Base-by-base conservation (phyloP, 306 rosid species). In the Carpinus viminea region DNA sequence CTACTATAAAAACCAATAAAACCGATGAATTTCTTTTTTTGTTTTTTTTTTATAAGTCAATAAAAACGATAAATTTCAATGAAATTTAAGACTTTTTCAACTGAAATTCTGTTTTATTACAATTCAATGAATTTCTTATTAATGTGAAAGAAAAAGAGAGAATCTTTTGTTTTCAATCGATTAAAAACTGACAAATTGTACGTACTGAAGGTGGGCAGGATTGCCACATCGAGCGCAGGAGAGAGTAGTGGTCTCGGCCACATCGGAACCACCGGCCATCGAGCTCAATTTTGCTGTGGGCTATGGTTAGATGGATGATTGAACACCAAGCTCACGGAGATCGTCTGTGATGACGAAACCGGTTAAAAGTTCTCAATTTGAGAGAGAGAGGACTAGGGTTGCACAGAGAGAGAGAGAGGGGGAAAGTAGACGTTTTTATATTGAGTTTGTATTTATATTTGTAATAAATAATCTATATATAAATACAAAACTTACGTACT, bases 171-270 rank as follows among this genome's bases (percentile, higher is more conserved):
- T 31, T n/a, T 13, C 9, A 48, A 38, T 13, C 12, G 55, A 9
- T 21, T 60, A n/a, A 57, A 13, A 0, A 41, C 4, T 24, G 52
- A 12, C 7, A 43, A 18, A 34, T 20, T 18, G 12, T n/a, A 72
- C 89, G 24, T 86, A 95, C 98, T 91, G 97, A 74, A 95, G 97
- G 69, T 82, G 82, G 73, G 99, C 95, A 72, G 97, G 96, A 50
- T 93, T 90, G 78, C 84, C 86, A 74, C 99, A 95, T 57, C 79
- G 87, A 72, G 73, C 90, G 78, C 98, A 95, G 17, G 91, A 87
- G 45, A 91, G 86, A 21, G 81, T 6, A 71, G 81, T 72, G 1
- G 77, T 87, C 50, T 77, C 91, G 31, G 89, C 86, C 47, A 70
- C 75, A 74, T 82, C 89, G 12, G 90, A 87, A 84, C 74, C 93